phyloP scores from a whole-genome alignment of 2,329 filamentous ascomycete genomes.

The Fusarium tupiense region DNA sequence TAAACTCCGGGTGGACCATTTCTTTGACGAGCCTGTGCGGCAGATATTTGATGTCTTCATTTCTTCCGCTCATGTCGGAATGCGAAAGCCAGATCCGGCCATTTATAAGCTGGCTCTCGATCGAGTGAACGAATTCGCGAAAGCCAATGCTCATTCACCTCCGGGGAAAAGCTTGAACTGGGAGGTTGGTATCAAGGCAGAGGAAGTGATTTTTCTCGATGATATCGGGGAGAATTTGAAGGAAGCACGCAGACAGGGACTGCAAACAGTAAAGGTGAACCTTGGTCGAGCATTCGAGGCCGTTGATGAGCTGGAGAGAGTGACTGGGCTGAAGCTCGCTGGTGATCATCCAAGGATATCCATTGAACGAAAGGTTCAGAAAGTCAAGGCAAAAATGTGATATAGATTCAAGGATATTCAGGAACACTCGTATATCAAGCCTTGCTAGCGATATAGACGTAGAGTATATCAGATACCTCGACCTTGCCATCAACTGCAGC shows the following conservation, averaged over 20 bases:
- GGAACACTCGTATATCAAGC: background rate
- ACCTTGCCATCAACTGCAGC: slow-evolving; percentile 45
- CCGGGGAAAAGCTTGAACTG: slow-evolving; percentile 56
- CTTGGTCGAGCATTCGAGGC: slow-evolving; percentile 83
- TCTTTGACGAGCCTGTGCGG: slow-evolving; percentile 66
- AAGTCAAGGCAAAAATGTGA: slow-evolving; percentile 55
- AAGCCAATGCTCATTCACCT: slow-evolving; percentile 55
- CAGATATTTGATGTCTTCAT: slow-evolving; percentile 87
- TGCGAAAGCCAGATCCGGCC: slow-evolving; percentile 85
- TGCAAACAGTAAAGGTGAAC: slow-evolving; percentile 85
- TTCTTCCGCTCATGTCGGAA: slow-evolving; percentile 83
- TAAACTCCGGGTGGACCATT: slow-evolving; percentile 65
- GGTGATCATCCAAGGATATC: slow-evolving; percentile 64
- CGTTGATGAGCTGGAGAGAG: slow-evolving; percentile 79
- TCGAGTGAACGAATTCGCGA: slow-evolving; percentile 71
- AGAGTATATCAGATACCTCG: slow-evolving; percentile 42
- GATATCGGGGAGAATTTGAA: slow-evolving; percentile 96
- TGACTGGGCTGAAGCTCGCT: slow-evolving; percentile 74
- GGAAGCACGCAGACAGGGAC: slow-evolving; percentile 76
- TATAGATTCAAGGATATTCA: too few relatives aligned
- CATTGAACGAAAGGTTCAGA: slow-evolving; percentile 50
- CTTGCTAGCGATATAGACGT: slow-evolving; percentile 46
- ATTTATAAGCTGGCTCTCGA: slow-evolving; percentile 82
- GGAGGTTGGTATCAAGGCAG: slow-evolving; percentile 62
- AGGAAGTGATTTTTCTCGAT: slow-evolving; percentile 86